phyloP scores from a whole-genome alignment of 495 filamentous ascomycete genomes.

The Chaetomium fimeti region DNA sequence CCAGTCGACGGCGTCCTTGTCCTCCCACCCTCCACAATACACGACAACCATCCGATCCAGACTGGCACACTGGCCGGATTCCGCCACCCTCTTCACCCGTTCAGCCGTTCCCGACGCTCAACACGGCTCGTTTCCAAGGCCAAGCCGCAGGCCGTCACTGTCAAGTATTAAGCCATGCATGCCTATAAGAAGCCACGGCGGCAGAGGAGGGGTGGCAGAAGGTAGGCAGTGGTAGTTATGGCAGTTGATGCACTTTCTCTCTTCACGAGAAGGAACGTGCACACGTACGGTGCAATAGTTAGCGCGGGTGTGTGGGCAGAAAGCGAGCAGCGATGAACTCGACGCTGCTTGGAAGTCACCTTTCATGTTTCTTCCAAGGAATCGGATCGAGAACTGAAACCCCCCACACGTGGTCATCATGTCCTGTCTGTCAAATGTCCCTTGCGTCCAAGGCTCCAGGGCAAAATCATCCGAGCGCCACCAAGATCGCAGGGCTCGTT shows the following conservation, averaged over 20 bases:
- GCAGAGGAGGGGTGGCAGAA: neutral
- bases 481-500: neutral
- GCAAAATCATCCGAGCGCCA: neutral
- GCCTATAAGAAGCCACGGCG: neutral
- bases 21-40: no score
- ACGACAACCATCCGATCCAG: neutral
- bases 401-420: constrained; percentile 8
- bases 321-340: no score
- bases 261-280: neutral
- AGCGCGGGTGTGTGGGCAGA: no score
- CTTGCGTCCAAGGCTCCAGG: neutral
- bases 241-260: neutral
- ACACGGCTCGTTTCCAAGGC: neutral
- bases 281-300: neutral
- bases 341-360: no score
- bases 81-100: neutral
- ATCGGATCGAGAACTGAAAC: neutral
- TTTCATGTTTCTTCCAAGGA: no score
- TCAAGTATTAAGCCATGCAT: neutral
- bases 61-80: neutral
- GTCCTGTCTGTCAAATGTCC: neutral
- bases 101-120: neutral
- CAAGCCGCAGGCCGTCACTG: neutral
- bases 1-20: neutral
- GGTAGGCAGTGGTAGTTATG: no score